Percentiles rank a stretch among this genome's conserved stretches.
Evolutionary conservation across 352 stramenopile species (phyloP).

Genomic region (Phytophthora crassamura): DNA sequence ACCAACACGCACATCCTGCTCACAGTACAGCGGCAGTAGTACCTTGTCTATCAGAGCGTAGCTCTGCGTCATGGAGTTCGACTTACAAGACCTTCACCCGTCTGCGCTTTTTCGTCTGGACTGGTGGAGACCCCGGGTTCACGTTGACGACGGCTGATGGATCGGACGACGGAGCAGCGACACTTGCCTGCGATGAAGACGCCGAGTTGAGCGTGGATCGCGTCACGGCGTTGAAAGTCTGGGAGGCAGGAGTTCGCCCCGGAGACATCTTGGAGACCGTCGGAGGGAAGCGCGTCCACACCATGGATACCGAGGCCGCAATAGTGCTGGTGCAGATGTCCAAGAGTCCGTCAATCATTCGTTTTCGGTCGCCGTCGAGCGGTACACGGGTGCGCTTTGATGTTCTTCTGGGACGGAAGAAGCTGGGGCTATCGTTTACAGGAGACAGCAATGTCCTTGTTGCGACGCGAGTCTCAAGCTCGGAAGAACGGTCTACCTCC

Average conservation of each 20-base stretch:
- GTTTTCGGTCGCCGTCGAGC: conserved; percentile 43
- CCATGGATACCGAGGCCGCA: conserved; percentile 45
- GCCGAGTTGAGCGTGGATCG: conserved; percentile 36
- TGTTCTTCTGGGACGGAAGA: conserved; percentile 43
- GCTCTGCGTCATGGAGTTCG: conserved; percentile 32
- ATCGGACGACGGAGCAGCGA: conserved; percentile 8
- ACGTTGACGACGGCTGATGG: conserved; percentile 30
- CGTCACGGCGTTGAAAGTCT: conserved; percentile 45
- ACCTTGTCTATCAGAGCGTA: background rate
- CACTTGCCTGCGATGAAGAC: conserved; percentile 32
- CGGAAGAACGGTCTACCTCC: too few species aligned
- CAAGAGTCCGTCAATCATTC: conserved; percentile 44
- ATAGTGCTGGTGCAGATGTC: conserved; percentile 40
- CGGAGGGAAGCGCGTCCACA: conserved; percentile 36
- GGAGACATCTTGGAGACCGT: conserved; percentile 69
- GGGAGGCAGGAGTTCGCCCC: conserved; percentile 54
- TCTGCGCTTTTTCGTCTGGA: conserved; percentile 63
- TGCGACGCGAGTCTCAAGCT: conserved; percentile 43
- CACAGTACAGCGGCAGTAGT: background rate
- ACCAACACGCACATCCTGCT: conserved; percentile 3
- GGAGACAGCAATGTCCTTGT: conserved; percentile 58
- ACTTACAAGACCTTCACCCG: conserved; percentile 37
- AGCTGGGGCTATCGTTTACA: conserved; percentile 54
- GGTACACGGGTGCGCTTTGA: conserved; percentile 44
- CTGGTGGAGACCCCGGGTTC: conserved; percentile 37